Percentiles rank a stretch among this genome's conserved stretches.
Evolutionary conservation across 768 basidiomycete species (phyloP).

Genomic region (Serpula lacrymans): DNA sequence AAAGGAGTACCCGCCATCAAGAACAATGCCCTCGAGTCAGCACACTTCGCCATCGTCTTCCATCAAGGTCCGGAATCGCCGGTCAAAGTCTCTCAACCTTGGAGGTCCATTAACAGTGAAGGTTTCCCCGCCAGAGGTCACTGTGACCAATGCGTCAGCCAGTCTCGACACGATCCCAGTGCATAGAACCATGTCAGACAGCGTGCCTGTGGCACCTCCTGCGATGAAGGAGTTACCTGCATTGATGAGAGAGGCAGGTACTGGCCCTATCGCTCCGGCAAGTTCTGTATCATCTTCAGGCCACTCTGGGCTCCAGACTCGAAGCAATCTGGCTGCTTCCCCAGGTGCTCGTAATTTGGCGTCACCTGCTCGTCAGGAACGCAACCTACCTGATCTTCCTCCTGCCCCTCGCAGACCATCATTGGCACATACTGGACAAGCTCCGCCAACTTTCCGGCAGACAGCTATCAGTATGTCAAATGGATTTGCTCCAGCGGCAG

Average conservation of each 20-base stretch:
- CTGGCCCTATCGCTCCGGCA: constrained; percentile 39
- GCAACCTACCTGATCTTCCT: constrained; percentile 28
- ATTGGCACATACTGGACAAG: constrained; percentile 7
- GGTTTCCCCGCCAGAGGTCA: constrained; percentile 20
- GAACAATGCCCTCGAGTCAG: constrained; percentile 11
- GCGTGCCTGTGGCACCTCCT: constrained; percentile 1
- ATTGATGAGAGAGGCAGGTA: constrained; percentile 38
- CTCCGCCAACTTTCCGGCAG: constrained; percentile 44
- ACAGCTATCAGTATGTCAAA: constrained; percentile 73
- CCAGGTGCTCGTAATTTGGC: constrained; percentile 21
- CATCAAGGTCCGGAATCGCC: constrained; percentile 48
- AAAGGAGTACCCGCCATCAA: constrained; percentile 12
- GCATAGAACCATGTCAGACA: constrained; percentile 22
- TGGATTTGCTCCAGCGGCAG: constrained; percentile 67
- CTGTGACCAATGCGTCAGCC: constrained; percentile 24
- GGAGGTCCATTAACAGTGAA: constrained; percentile 31
- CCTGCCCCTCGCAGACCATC: constrained; percentile 12
- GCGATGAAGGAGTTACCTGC: constrained; percentile 35
- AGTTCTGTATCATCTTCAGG: constrained; percentile 25
- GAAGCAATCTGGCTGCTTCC: constrained; percentile 48
- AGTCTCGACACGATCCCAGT: constrained; percentile 27
- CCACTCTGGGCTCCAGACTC: constrained; percentile 40
- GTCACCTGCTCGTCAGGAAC: constrained; percentile 20
- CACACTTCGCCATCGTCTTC: constrained; percentile 42
- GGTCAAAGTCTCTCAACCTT: constrained; percentile 63